Percentiles rank a stretch among this genome's conserved stretches.
Evolutionary conservation across 371 early-diverging fungal species (phyloP).

Genomic region (Mortierella sp.): DNA sequence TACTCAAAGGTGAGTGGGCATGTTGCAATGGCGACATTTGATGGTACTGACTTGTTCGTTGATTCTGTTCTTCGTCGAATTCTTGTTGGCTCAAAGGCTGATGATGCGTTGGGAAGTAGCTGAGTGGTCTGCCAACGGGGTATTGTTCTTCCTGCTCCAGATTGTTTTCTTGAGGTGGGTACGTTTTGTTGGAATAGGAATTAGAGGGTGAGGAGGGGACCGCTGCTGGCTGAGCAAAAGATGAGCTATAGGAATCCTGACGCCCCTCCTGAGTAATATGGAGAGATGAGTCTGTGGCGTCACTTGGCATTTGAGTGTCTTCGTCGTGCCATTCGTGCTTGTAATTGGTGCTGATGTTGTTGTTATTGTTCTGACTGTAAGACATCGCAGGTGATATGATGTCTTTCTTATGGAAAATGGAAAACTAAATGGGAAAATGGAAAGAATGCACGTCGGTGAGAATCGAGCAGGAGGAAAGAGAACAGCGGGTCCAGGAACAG

Average conservation of each 20-base stretch:
- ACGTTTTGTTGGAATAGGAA: neutral
- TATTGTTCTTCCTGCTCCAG: constrained; percentile 28
- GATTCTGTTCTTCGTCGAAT: constrained; percentile 32
- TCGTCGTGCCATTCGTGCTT: constrained; percentile 20
- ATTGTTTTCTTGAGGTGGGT: neutral
- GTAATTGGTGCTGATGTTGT: constrained; percentile 10
- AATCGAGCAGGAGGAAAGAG: too few species aligned
- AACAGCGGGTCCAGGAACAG: too few species aligned
- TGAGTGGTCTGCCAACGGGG: constrained; percentile 42
- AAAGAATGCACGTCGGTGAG: too few species aligned
- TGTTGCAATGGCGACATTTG: constrained; percentile 36
- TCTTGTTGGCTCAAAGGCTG: constrained; percentile 48
- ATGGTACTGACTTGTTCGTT: constrained; percentile 31
- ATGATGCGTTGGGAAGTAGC: constrained; percentile 50
- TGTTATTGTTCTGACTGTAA: too few species aligned
- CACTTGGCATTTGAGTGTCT: constrained; percentile 1
- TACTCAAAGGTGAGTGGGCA: constrained; percentile 32
- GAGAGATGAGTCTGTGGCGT: neutral
- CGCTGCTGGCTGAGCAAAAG: neutral
- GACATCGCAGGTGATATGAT: constrained; percentile 16
- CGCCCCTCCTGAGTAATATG: neutral
- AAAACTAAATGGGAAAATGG: too few species aligned
- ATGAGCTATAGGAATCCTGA: neutral
- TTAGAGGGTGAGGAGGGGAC: neutral
- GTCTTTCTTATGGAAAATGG: neutral